Conservation (phyloP, 192 early-diverging fungal genomes). For the Coemansia biformis region DNA sequence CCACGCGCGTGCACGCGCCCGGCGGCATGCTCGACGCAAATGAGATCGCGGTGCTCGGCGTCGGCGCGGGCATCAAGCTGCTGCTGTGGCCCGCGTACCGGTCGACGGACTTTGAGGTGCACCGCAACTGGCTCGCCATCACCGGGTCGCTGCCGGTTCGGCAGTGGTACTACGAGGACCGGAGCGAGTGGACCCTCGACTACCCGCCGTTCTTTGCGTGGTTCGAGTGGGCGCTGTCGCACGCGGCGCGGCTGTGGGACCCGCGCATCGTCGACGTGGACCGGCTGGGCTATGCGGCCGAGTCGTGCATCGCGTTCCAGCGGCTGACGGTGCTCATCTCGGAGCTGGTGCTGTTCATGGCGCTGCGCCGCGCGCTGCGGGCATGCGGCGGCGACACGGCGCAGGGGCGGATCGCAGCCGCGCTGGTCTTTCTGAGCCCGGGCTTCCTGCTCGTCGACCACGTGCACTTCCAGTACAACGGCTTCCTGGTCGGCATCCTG, state of each 20-base stretch:
- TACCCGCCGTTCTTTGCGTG: constrained; percentile 98
- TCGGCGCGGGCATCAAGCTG: constrained; percentile 50
- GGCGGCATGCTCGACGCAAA: neutral
- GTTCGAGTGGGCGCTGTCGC: constrained; percentile 79
- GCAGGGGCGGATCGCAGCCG: constrained; percentile 49
- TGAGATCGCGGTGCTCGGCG: constrained; percentile 25
- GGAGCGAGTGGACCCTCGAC: constrained; percentile 90
- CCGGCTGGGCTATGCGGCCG: constrained; percentile 60
- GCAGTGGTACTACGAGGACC: constrained; percentile 83
- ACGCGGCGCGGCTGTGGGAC: constrained; percentile 54
- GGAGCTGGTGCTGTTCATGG: constrained; percentile 73
- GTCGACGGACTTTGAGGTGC: constrained; percentile 99
- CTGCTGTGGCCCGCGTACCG: constrained; percentile 73
- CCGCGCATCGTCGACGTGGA: constrained; percentile 70
- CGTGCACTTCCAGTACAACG: constrained; percentile 99
- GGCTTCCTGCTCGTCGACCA: constrained; percentile 85
- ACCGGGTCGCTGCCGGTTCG: constrained; percentile 75
- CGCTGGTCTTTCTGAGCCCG: constrained; percentile 61
- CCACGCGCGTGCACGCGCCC: too few species aligned
- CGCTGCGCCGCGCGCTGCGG: constrained; percentile 53
- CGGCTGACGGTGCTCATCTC: constrained; percentile 72
- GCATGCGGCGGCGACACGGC: constrained; percentile 8
- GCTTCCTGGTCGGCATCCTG: constrained; percentile 81
- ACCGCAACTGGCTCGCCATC: constrained; percentile 95
- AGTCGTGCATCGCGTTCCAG: constrained; percentile 76